Evolutionary conservation across 1,139 yeast genomes (phyloP), one percentile per base, ranked within the genome.

Genomic region (Geotrichum bryndzae): DNA sequence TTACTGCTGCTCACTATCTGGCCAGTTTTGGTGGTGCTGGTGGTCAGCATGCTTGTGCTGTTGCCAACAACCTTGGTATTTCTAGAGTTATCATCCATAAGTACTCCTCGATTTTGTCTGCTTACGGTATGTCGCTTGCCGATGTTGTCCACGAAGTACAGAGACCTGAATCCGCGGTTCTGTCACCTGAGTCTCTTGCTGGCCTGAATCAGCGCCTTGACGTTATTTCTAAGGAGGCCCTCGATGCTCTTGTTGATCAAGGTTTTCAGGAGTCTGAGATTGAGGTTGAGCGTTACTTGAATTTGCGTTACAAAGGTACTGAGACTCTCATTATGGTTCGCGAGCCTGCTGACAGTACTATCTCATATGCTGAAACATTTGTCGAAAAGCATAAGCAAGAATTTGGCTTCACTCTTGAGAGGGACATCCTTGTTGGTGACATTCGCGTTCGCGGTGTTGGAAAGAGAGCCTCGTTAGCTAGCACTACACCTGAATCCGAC

Each of bases 301-400:
- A 91, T 71, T 78, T 92, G 80, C 81, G 95, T 69, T 92, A 89
- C 72, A 84, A 84, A 65, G 97, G 97, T 6, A 87, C 96, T 22
- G 97, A 91, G 70, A 87, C 97, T 2, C 86, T 87, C 55, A 77
- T 92, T 66, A 87, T 91, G 86, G 84, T 89, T 48, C 70, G 76
- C 59, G 81, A 72, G 64, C 71, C 74, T 7, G 71, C 66, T 13
- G 69, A 66, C 27, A 65, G 65, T 38, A 72, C 76, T 68, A 73
- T 74, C 51, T 52, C 57, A 3, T 70, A 66, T 54, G 57, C 61
- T 8, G 67, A 70, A n/a, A 74, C 73, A 58, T 85, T 85, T 69
- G 72, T 80, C 53, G 73, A 75, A 7, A 74, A 79, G 61, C 94
- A 88, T 70, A 77, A 80, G 66, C 80, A 82, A 63, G 92, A 88